phyloP scores from a whole-genome alignment of 768 basidiomycete species.

The Lanmaoa rubissima region DNA sequence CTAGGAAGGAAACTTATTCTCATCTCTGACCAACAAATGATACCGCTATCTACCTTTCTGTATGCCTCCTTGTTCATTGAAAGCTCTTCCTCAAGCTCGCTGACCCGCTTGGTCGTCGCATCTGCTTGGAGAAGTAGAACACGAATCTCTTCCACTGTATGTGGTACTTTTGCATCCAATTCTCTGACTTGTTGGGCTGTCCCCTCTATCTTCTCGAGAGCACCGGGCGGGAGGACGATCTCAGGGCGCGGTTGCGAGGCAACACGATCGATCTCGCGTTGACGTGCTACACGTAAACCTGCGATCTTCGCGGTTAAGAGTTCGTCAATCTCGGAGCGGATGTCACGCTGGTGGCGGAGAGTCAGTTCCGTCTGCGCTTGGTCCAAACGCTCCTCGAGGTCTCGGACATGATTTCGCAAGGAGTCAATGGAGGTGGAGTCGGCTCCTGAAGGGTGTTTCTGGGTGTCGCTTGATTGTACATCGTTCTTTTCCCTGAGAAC shows the following conservation, averaged over 20 bases:
- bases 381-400: slow-evolving; percentile 32
- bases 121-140: slow-evolving; percentile 24
- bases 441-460: neutral
- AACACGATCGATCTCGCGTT: slow-evolving; percentile 17
- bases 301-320: slow-evolving; percentile 18
- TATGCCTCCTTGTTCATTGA: slow-evolving; percentile 13
- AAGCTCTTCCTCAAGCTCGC: slow-evolving; percentile 24
- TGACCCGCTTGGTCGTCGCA: slow-evolving; percentile 19
- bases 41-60: slow-evolving; percentile 14
- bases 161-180: slow-evolving; percentile 25
- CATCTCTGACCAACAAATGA: neutral
- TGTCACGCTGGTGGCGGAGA: slow-evolving; percentile 21
- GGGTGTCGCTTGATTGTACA: neutral
- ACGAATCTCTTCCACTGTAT: slow-evolving; percentile 25
- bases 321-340: slow-evolving; percentile 19
- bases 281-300: slow-evolving; percentile 22
- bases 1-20: slow-evolving; percentile 7
- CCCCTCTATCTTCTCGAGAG: slow-evolving; percentile 19
- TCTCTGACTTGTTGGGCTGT: slow-evolving; percentile 14
- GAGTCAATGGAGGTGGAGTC: slow-evolving; percentile 1
- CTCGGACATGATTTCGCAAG: slow-evolving; percentile 17
- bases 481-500: slow-evolving; percentile 17
- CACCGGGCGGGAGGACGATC: slow-evolving; percentile 19
- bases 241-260: slow-evolving; percentile 15
- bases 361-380: slow-evolving; percentile 31